Evolutionary conservation across 192 early-diverging fungal genomes (phyloP).

Genomic region (Geranomyces variabilis): DNA sequence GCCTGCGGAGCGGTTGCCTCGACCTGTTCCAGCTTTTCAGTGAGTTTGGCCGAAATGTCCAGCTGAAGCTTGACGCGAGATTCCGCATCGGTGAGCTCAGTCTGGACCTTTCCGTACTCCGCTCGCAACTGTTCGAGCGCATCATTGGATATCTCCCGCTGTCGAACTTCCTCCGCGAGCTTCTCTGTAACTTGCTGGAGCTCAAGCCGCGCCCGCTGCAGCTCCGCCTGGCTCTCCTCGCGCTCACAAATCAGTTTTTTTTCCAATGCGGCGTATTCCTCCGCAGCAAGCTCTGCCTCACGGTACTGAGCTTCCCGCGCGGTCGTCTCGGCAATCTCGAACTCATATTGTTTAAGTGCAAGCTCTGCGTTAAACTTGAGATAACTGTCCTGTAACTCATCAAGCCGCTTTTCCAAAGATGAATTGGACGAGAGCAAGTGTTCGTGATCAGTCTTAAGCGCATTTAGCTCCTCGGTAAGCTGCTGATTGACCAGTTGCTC

Average conservation of each 20-base stretch:
- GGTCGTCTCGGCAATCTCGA: no score
- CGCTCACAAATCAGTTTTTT: neutral
- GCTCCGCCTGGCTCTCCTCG: neutral
- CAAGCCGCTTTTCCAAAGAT: neutral
- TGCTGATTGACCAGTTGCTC: neutral
- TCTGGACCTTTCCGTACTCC: neutral
- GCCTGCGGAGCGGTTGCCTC: no score
- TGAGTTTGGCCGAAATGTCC: no score
- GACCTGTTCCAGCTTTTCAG: no score
- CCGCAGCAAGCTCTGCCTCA: no score
- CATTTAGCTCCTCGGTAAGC: neutral
- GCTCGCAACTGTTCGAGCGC: neutral
- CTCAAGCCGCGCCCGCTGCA: neutral
- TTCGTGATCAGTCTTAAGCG: neutral
- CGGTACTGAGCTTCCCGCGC: no score
- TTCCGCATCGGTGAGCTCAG: neutral
- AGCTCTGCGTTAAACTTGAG: constrained; percentile 1
- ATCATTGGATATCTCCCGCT: neutral
- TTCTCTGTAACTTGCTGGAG: neutral
- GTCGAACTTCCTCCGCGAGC: neutral
- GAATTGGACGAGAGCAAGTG: neutral
- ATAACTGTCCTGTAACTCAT: neutral
- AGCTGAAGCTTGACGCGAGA: neutral
- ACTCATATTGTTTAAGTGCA: no score
- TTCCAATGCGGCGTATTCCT: no score